phyloP scores from a whole-genome alignment of 140 eudicot species.

The Stevia rebaudiana region DNA sequence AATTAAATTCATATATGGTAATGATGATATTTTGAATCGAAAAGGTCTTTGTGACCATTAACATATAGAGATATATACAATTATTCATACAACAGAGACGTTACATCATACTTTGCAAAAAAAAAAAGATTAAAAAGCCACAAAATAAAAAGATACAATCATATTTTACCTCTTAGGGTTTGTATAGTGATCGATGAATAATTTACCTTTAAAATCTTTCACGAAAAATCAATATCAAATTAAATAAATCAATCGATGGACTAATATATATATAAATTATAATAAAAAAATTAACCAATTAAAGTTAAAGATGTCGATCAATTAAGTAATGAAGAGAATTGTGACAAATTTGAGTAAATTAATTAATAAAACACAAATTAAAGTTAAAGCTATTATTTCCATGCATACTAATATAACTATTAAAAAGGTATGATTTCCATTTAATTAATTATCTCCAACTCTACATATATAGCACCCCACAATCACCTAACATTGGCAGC shows the following conservation, averaged over 20 bases:
- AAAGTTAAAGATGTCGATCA: too few relatives aligned
- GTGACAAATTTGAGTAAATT: background rate
- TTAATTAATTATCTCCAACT: slow-evolving; percentile 22
- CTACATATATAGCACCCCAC: slow-evolving; percentile 7
- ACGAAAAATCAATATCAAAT: too few relatives aligned
- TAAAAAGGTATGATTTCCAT: slow-evolving; percentile 10
- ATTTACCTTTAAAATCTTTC: background rate
- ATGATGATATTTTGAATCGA: slow-evolving; percentile 25
- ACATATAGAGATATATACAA: slow-evolving; percentile 16
- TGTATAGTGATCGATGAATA: slow-evolving; percentile 20
- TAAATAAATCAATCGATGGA: too few relatives aligned
- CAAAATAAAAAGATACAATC: slow-evolving; percentile 30
- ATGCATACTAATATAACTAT: background rate
- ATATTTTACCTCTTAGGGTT: slow-evolving; percentile 41
- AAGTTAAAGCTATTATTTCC: background rate
- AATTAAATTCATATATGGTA: slow-evolving; percentile 14
- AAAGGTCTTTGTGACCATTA: slow-evolving; percentile 26
- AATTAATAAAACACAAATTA: background rate
- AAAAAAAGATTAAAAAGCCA: slow-evolving; percentile 16
- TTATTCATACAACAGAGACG: slow-evolving; percentile 19
- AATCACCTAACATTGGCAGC: slow-evolving; percentile 18
- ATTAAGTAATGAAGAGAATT: background rate
- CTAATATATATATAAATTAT: too few relatives aligned
- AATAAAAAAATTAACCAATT: too few relatives aligned
- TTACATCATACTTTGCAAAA: slow-evolving; percentile 25